Percentiles rank a stretch among this genome's conserved stretches.
Evolutionary conservation across 1,284 basidiomycete genomes (phyloP).

Genomic region (Cryptococcus sp.): DNA sequence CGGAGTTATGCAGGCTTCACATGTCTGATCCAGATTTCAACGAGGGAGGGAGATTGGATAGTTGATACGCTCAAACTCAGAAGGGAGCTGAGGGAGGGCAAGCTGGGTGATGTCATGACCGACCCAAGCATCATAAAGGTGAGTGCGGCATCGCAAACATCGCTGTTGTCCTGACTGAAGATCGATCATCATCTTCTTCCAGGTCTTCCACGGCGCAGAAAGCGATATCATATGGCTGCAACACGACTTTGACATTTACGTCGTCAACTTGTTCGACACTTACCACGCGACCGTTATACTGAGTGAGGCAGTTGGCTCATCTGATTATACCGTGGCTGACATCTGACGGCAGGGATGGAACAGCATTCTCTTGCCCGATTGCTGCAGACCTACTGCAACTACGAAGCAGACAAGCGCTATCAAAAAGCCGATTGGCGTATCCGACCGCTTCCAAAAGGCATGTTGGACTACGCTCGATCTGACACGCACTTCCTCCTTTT

Average conservation of each 20-base stretch:
- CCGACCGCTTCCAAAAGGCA: slow-evolving; percentile 80
- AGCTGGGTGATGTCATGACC: slow-evolving; percentile 67
- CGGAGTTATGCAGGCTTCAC: slow-evolving; percentile 83
- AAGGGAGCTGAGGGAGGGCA: slow-evolving; percentile 63
- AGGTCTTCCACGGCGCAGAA: slow-evolving; percentile 93
- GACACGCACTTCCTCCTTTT: slow-evolving; percentile 94
- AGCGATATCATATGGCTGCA: slow-evolving; percentile 96
- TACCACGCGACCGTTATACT: slow-evolving; percentile 89
- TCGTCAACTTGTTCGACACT: slow-evolving; percentile 95
- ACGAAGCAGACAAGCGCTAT: slow-evolving; percentile 92
- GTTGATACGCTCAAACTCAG: slow-evolving; percentile 80
- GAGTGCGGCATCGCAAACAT: slow-evolving; percentile 15
- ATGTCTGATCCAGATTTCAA: slow-evolving; percentile 92
- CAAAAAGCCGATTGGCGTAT: slow-evolving; percentile 98
- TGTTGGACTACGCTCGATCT: slow-evolving; percentile 88
- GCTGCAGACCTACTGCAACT: slow-evolving; percentile 86
- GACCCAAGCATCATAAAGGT: slow-evolving; percentile 85
- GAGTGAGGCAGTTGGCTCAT: slow-evolving; percentile 55
- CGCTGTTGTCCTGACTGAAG: background rate
- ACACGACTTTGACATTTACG: slow-evolving; percentile 88
- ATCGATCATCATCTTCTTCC: slow-evolving; percentile 1
- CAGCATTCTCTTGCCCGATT: slow-evolving; percentile 80
- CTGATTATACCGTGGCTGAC: background rate
- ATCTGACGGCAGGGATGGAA: slow-evolving; percentile 64
- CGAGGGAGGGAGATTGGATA: slow-evolving; percentile 80